Evolutionary conservation across 768 basidiomycete species (phyloP).

Genomic region (Rhodotorula kratochvilovae): DNA sequence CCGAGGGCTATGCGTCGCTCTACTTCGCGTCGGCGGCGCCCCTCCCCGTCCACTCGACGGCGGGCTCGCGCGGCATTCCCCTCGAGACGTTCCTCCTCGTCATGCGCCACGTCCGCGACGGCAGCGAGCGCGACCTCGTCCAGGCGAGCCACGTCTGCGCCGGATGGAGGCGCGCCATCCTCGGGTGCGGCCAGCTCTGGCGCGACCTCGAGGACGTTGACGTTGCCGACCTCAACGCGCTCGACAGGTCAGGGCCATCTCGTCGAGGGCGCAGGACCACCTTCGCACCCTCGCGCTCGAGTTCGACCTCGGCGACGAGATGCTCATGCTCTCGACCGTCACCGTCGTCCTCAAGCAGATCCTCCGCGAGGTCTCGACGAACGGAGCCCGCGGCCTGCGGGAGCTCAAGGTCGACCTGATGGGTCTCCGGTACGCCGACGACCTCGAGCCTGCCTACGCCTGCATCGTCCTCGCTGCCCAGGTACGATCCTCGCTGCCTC

Average conservation of each 20-base stretch:
- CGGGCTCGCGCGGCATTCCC: not conserved
- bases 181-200: constrained; percentile 8
- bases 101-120: not conserved
- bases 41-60: too few relatives aligned
- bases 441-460: constrained; percentile 4
- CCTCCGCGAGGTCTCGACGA: constrained; percentile 15
- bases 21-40: not conserved
- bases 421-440: not conserved
- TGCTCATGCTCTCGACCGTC: not conserved
- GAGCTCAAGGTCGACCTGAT: constrained; percentile 8
- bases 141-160: not conserved
- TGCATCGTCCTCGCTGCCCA: not conserved
- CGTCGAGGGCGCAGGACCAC: constrained; percentile 1
- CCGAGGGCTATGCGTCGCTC: constrained; percentile 1
- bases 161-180: constrained; percentile 16
- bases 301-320: not conserved
- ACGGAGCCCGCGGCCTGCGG: constrained; percentile 2
- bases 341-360: constrained; percentile 7
- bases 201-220: not conserved
- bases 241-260: constrained; percentile 13
- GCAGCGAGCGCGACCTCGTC: not conserved
- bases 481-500: not conserved
- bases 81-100: constrained; percentile 19
- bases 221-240: not conserved
- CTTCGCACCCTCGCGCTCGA: not conserved